Evolutionary conservation across 805 yeast species (phyloP).

Genomic region (Starmerella cellae): DNA sequence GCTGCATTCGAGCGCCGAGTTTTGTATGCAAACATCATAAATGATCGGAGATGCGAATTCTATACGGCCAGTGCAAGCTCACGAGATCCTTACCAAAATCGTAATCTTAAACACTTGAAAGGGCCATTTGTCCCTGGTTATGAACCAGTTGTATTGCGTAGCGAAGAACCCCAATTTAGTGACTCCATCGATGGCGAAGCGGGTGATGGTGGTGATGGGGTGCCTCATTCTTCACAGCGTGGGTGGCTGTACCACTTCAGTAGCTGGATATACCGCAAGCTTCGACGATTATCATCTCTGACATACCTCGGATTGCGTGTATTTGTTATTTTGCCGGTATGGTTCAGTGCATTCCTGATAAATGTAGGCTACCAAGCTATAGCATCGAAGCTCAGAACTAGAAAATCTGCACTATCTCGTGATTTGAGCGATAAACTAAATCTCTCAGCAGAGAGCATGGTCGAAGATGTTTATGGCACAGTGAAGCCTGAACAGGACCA

Average conservation of each 20-base stretch:
- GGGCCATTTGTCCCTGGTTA: conserved; percentile 20
- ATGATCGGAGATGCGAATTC: conserved; percentile 72
- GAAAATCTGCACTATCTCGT: conserved; percentile 19
- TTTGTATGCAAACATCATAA: conserved; percentile 62
- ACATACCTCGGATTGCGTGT: conserved; percentile 33
- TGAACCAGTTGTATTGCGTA: conserved; percentile 16
- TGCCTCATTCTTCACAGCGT: neutral
- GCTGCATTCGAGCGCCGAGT: conserved; percentile 39
- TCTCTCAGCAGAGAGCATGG: conserved; percentile 19
- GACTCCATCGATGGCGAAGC: neutral
- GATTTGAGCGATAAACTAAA: conserved; percentile 17
- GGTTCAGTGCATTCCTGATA: conserved; percentile 45
- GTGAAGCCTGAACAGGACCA: conserved; percentile 16
- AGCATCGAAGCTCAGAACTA: conserved; percentile 30
- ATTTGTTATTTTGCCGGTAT: conserved; percentile 46
- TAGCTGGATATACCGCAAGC: neutral
- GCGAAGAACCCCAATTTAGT: conserved; percentile 10
- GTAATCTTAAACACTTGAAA: conserved; percentile 5
- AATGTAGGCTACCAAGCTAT: conserved; percentile 33
- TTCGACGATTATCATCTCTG: conserved; percentile 8
- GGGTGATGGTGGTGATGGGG: neutral
- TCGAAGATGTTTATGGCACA: conserved; percentile 17
- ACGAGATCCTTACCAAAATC: conserved; percentile 14
- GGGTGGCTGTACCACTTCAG: neutral
- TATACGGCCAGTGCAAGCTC: conserved; percentile 62